These are phyloP conservation scores for Exophiala aquamarina DNA, from an alignment of 2,329 filamentous ascomycete genomes.

Conservation along the genomic window DNA sequence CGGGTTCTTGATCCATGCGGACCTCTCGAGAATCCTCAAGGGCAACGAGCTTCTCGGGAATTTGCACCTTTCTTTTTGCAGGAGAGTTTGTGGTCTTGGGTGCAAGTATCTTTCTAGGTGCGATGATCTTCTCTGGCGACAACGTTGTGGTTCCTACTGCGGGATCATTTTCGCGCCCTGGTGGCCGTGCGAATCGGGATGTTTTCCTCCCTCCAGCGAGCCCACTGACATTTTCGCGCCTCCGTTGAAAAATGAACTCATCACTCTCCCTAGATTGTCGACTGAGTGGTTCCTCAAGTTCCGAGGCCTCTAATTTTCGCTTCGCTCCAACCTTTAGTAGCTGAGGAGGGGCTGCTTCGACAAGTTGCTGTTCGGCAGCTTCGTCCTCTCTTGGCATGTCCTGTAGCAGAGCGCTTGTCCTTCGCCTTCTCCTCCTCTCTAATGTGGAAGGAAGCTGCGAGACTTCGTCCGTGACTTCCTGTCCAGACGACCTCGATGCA, in stretches of 20 bases:
- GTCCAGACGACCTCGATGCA: constrained; percentile 26
- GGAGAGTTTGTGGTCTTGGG: constrained; percentile 30
- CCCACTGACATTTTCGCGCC: constrained; percentile 7
- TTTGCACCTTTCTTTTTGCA: constrained; percentile 21
- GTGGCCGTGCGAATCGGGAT: constrained; percentile 24
- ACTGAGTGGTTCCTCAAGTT: constrained; percentile 18
- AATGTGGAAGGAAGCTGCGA: constrained; percentile 45
- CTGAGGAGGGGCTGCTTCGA: constrained; percentile 1
- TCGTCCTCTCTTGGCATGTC: constrained; percentile 40
- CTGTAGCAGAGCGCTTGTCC: constrained; percentile 49
- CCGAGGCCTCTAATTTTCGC: constrained; percentile 26
- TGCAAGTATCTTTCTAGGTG: constrained; percentile 23
- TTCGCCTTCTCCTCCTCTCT: constrained; percentile 53
- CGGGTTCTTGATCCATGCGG: background rate
- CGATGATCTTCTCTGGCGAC: constrained; percentile 18
- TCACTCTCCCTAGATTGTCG: constrained; percentile 16
- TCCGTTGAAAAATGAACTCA: constrained; percentile 27
- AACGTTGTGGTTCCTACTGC: background rate
- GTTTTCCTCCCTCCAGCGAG: constrained; percentile 16
- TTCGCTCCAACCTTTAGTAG: constrained; percentile 26
- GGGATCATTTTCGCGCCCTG: constrained; percentile 19
- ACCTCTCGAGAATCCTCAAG: constrained; percentile 12
- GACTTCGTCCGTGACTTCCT: constrained; percentile 30
- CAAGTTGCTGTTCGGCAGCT: constrained; percentile 18
- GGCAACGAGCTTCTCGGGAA: constrained; percentile 12